Evolutionary conservation across 1,139 yeast genomes (phyloP).

Genomic region (Lodderomyces parapsilosis): DNA sequence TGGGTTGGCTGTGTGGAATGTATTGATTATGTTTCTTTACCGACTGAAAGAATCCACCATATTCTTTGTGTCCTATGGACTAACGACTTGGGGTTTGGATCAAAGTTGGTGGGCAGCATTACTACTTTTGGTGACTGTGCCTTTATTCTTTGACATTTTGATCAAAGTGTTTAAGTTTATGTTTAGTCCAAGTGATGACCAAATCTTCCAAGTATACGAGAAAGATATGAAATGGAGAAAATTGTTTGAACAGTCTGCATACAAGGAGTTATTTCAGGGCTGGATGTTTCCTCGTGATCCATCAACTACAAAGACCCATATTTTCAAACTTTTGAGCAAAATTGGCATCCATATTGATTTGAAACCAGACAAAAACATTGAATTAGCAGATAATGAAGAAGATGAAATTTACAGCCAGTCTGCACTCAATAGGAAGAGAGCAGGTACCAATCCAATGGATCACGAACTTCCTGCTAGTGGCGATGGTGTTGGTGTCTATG

Average conservation of each 20-base stretch:
- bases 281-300: slow-evolving; percentile 65
- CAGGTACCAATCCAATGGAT: slow-evolving; percentile 46
- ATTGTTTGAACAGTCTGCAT: slow-evolving; percentile 71
- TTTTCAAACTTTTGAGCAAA: slow-evolving; percentile 15
- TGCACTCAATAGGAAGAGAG: slow-evolving; percentile 45
- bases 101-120: slow-evolving; percentile 83
- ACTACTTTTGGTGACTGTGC: slow-evolving; percentile 53
- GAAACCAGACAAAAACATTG: not conserved
- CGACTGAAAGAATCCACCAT: slow-evolving; percentile 57
- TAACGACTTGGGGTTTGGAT: slow-evolving; percentile 76
- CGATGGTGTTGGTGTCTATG: slow-evolving; percentile 37
- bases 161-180: slow-evolving; percentile 56
- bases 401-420: slow-evolving; percentile 15
- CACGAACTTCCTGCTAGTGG: slow-evolving; percentile 53
- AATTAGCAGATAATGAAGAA: slow-evolving; percentile 1
- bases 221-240: slow-evolving; percentile 65
- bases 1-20: slow-evolving; percentile 89
- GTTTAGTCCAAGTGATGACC: slow-evolving; percentile 72
- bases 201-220: slow-evolving; percentile 74
- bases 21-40: slow-evolving; percentile 70
- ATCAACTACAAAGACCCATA: slow-evolving; percentile 23
- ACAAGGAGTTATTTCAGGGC: slow-evolving; percentile 71
- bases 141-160: slow-evolving; percentile 65
- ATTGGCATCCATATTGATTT: slow-evolving; percentile 8
- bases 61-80: slow-evolving; percentile 71